These are phyloP conservation scores for Pythium sp. DNA, from an alignment of 352 stramenopile genomes.

Conservation along the genomic window DNA sequence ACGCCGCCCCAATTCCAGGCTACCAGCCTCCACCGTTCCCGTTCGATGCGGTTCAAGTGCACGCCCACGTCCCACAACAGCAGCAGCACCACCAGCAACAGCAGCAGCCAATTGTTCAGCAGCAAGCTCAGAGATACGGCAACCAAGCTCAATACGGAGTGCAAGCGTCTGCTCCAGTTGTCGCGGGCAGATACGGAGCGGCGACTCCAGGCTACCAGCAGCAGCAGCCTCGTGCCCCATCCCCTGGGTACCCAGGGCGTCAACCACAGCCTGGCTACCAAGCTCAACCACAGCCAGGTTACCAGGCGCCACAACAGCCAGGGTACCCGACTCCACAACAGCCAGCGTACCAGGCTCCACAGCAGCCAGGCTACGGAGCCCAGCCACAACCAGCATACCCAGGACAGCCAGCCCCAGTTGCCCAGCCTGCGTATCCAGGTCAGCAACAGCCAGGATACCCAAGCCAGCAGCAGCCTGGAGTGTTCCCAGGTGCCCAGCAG, in stretches of 20 bases:
- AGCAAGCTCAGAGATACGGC: conserved; percentile 15
- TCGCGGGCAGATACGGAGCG: conserved; percentile 29
- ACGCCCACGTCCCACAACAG: conserved; percentile 53
- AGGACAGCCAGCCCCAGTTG: conserved; percentile 8
- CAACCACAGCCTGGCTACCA: conserved; percentile 20
- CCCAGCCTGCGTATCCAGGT: conserved; percentile 10
- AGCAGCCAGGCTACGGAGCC: conserved; percentile 21
- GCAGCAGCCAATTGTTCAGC: conserved; percentile 15
- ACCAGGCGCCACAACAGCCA: conserved; percentile 9
- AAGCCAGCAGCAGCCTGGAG: conserved; percentile 36
- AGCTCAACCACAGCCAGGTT: conserved; percentile 16
- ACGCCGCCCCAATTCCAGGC: conserved; percentile 69
- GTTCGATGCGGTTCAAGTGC: conserved; percentile 75
- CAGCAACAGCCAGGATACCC: conserved; percentile 31
- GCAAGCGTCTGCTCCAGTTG: conserved; percentile 33
- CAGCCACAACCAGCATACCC: conserved; percentile 30
- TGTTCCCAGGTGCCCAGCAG: conserved; percentile 15
- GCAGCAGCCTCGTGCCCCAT: conserved; percentile 29
- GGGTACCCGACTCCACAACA: conserved; percentile 17
- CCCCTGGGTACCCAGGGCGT: conserved; percentile 38
- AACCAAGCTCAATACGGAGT: conserved; percentile 42
- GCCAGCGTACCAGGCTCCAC: conserved; percentile 14
- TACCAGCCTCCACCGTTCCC: conserved; percentile 83
- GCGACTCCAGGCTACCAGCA: conserved; percentile 39
- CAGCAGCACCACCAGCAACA: conserved; percentile 31